Percentiles rank a stretch among this genome's conserved stretches.
Conservation (phyloP, 2,329 filamentous ascomycete species). For the Pestalotiopsis sp. region DNA sequence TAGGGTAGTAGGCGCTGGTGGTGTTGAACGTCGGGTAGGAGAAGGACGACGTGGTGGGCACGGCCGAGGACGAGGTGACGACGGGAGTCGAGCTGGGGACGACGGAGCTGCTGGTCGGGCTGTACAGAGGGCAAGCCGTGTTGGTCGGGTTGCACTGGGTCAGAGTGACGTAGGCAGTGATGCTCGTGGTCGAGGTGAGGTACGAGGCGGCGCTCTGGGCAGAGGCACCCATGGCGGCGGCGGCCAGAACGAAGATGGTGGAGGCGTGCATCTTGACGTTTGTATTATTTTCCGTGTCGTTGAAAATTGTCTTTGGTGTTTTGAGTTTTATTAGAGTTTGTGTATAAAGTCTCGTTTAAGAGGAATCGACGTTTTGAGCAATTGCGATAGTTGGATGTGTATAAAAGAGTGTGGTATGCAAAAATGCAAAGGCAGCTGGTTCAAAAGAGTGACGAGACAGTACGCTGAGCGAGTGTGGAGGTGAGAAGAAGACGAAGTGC, state of each 20-base stretch:
- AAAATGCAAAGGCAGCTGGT: not conserved
- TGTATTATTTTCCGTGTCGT: not conserved
- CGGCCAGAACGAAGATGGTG: slow-evolving; percentile 12
- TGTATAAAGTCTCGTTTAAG: not conserved
- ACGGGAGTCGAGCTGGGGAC: not conserved
- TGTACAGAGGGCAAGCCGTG: slow-evolving; percentile 12
- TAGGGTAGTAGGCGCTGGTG: slow-evolving; percentile 8
- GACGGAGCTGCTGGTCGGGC: not conserved
- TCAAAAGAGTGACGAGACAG: slow-evolving; percentile 9
- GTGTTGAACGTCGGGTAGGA: slow-evolving; percentile 11
- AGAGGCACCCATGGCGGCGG: not conserved
- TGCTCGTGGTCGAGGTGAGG: slow-evolving; percentile 3
- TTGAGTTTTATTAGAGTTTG: not conserved
- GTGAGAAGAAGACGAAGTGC: slow-evolving; percentile 2
- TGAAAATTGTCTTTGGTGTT: not conserved
- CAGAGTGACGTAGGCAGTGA: slow-evolving; percentile 8
- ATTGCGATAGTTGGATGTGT: not conserved
- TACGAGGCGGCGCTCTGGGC: slow-evolving; percentile 1
- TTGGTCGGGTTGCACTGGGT: slow-evolving; percentile 15
- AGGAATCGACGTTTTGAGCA: not conserved
- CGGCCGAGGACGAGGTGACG: not conserved
- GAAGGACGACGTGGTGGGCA: not conserved
- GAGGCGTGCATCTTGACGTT: slow-evolving; percentile 12
- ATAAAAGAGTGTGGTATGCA: slow-evolving; percentile 11
- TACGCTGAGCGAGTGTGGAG: slow-evolving; percentile 8